A percentile compares a stretch with the other conserved stretches of the same genome.
These are phyloP conservation scores for Sistotremastrum suecicum DNA, from an alignment of 768 basidiomycete genomes.

Conservation along the genomic window DNA sequence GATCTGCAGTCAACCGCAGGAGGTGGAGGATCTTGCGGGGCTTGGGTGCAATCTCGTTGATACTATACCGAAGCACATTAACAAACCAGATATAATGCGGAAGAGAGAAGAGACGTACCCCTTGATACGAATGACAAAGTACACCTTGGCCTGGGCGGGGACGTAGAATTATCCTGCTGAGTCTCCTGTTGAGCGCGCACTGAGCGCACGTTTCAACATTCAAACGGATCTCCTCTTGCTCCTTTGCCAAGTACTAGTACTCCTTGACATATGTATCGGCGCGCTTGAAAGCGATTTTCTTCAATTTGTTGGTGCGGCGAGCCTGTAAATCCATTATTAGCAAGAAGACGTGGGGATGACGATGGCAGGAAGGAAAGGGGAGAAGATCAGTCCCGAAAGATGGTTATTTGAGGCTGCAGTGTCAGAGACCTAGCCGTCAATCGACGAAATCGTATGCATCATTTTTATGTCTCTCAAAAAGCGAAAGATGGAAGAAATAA, in stretches of 20 bases:
- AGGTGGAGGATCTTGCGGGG: conserved; percentile 98
- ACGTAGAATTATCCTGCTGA: conserved; percentile 94
- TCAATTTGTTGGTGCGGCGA: conserved; percentile 56
- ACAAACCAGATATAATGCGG: conserved; percentile 4
- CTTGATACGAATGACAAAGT: conserved; percentile 94
- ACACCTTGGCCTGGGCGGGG: conserved; percentile 90
- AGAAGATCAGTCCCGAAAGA: conserved; percentile 77
- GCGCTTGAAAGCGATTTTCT: conserved; percentile 98
- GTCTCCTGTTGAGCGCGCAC: conserved; percentile 49
- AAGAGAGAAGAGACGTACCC: conserved; percentile 44
- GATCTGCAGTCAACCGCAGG: conserved; percentile 93
- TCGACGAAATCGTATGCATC: conserved; percentile 77
- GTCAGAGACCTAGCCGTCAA: conserved; percentile 63
- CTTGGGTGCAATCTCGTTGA: conserved; percentile 99
- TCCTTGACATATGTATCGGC: conserved; percentile 98
- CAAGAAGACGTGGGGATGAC: no score
- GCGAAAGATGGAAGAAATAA: no score
- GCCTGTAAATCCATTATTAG: no score
- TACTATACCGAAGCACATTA: conserved; percentile 37
- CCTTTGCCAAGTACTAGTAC: conserved; percentile 54
- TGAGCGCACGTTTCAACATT: conserved; percentile 23
- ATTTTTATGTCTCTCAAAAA: conserved; percentile 16
- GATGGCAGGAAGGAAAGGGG: no score
- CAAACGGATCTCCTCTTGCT: conserved; percentile 93
- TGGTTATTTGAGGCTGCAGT: conserved; percentile 76